Conservation (phyloP, 2,329 filamentous ascomycete genomes). For the Mollisiaceae sp. region DNA sequence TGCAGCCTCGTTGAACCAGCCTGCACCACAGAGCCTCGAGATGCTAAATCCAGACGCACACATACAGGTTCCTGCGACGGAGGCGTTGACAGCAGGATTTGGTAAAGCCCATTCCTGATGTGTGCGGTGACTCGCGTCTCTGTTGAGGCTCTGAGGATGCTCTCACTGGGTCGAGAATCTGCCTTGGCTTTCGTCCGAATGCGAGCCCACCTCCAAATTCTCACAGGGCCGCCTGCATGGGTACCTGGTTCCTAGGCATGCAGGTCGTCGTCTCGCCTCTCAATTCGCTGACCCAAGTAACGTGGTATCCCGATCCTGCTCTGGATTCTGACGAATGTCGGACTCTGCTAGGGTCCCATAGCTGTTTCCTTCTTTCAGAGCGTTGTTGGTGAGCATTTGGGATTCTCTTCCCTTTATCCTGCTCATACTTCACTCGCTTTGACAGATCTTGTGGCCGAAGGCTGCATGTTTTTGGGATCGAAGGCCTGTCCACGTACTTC, state of each 20-base stretch:
- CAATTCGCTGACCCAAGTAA: slow-evolving; percentile 14
- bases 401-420: slow-evolving; percentile 13
- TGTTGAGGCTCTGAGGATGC: slow-evolving; percentile 7
- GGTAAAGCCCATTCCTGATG: not conserved
- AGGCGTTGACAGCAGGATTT: not conserved
- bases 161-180: not conserved
- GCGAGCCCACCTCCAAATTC: slow-evolving; percentile 6
- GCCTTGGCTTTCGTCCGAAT: slow-evolving; percentile 9
- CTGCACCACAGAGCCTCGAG: slow-evolving; percentile 1
- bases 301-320: slow-evolving; percentile 15
- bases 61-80: not conserved
- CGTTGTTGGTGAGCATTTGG: slow-evolving; percentile 13
- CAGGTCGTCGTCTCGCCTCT: not conserved
- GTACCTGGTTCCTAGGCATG: slow-evolving; percentile 6
- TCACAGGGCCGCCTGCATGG: not conserved
- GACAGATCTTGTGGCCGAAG: slow-evolving; percentile 23
- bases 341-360: slow-evolving; percentile 32
- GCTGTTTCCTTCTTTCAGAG: slow-evolving; percentile 37
- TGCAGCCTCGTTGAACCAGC: not conserved
- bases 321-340: slow-evolving; percentile 4
- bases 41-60: not conserved
- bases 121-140: not conserved
- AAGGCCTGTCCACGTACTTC: slow-evolving; percentile 19
- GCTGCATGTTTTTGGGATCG: slow-evolving; percentile 31
- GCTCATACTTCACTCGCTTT: slow-evolving; percentile 18